Evolutionary conservation across 306 rosid species (phyloP).

Genomic region (Oxytropis ochrocephala): DNA sequence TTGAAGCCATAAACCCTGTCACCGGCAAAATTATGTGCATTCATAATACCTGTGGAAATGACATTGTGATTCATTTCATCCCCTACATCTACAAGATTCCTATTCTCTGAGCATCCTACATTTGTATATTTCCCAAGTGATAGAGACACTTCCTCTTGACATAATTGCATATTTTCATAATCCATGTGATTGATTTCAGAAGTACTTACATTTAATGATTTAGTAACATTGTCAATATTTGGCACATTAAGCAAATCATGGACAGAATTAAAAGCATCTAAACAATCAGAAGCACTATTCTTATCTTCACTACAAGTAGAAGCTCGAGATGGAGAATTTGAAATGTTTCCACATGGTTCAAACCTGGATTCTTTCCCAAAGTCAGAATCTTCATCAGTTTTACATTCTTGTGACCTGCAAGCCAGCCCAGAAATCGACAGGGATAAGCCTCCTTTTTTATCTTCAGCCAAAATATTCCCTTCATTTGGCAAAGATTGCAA

Average conservation of each 20-base stretch:
- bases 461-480: constrained; percentile 25
- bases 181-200: constrained; percentile 31
- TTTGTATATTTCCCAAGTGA: constrained; percentile 26
- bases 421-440: constrained; percentile 21
- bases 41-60: constrained; percentile 23
- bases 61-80: constrained; percentile 25
- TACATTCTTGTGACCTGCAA: constrained; percentile 29
- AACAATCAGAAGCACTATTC: constrained; percentile 22
- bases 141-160: constrained; percentile 29
- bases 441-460: constrained; percentile 23
- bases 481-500: constrained; percentile 17
- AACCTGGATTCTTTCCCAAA: constrained; percentile 19
- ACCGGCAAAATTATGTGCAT: constrained; percentile 21
- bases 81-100: constrained; percentile 22
- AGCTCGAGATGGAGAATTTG: constrained; percentile 28
- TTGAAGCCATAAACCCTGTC: constrained; percentile 16
- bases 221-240: constrained; percentile 19
- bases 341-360: constrained; percentile 30
- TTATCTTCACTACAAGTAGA: constrained; percentile 25
- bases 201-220: constrained; percentile 25
- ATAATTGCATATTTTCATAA: constrained; percentile 28
- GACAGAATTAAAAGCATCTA: constrained; percentile 31
- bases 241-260: constrained; percentile 21
- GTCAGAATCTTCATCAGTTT: constrained; percentile 29
- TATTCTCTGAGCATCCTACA: constrained; percentile 30